Percentiles rank a stretch among this genome's conserved stretches.
These are phyloP conservation scores for Aspergillus bombycis DNA, from an alignment of 2,329 filamentous ascomycete species.

Conservation along the genomic window DNA sequence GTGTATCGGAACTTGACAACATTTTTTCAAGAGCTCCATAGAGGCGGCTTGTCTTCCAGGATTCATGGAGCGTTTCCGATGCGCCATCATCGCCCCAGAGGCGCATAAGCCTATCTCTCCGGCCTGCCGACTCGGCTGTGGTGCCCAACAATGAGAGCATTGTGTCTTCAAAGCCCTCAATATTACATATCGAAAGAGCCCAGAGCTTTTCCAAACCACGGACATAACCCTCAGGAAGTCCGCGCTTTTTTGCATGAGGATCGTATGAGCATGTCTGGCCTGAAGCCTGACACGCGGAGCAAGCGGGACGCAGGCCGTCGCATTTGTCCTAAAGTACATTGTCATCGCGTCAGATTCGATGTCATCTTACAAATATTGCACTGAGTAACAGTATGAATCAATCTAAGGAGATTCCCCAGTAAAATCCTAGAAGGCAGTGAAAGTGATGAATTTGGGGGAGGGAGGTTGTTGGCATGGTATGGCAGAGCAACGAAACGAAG, in stretches of 20 bases:
- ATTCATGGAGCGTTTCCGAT: slow-evolving; percentile 47
- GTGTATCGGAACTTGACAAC: slow-evolving; percentile 38
- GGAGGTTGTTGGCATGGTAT: neutral
- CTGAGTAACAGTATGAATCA: neutral
- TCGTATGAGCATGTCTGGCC: slow-evolving; percentile 48
- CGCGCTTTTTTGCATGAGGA: slow-evolving; percentile 49
- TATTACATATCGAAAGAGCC: slow-evolving; percentile 48
- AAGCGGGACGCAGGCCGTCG: slow-evolving; percentile 47
- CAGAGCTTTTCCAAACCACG: slow-evolving; percentile 51
- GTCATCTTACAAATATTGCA: neutral
- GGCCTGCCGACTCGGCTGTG: slow-evolving; percentile 34
- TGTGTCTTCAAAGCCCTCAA: slow-evolving; percentile 48
- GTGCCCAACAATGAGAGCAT: slow-evolving; percentile 44
- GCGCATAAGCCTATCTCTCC: slow-evolving; percentile 38
- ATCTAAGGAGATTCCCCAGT: neutral
- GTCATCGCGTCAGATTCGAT: neutral
- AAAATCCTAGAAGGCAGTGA: neutral
- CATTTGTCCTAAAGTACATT: slow-evolving; percentile 42
- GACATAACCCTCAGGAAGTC: slow-evolving; percentile 51
- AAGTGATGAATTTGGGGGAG: neutral
- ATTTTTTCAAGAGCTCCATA: slow-evolving; percentile 46
- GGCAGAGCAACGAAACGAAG: neutral
- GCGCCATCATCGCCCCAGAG: slow-evolving; percentile 45
- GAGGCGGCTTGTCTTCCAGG: slow-evolving; percentile 48
- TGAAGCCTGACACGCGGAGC: slow-evolving; percentile 45